These are phyloP conservation scores for Moesziomyces antarcticus DNA, from an alignment of 1,284 basidiomycete species.

Conservation along the genomic window DNA sequence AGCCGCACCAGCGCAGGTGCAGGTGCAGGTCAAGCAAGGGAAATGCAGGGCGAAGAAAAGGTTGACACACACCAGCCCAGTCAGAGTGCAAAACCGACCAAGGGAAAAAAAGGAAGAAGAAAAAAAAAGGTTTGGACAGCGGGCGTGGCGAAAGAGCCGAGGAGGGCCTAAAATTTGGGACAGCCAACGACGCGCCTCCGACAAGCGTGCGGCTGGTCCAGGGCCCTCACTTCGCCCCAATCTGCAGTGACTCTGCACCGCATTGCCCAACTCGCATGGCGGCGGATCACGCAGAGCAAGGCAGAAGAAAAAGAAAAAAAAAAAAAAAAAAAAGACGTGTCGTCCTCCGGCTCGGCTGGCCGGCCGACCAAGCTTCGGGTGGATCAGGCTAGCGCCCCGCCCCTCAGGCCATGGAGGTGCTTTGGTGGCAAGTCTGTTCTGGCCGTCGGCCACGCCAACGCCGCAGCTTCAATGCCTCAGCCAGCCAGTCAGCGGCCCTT, in stretches of 20 bases:
- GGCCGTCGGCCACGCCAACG: no score
- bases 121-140: neutral
- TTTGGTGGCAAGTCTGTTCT: no score
- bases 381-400: no score
- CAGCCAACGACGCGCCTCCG: neutral
- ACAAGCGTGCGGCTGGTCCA: constrained; percentile 9
- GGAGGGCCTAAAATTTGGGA: constrained; percentile 8
- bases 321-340: no score
- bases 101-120: constrained; percentile 4
- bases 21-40: constrained; percentile 18
- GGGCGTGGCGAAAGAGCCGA: constrained; percentile 2
- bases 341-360: no score
- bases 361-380: no score
- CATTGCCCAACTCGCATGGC: constrained; percentile 1
- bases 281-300: no score
- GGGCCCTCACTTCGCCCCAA: no score
- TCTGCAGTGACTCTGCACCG: neutral
- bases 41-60: constrained; percentile 18
- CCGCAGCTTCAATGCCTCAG: no score
- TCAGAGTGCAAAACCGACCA: constrained; percentile 6
- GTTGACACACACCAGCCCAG: constrained; percentile 1
- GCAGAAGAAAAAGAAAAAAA: no score
- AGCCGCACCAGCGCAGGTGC: constrained; percentile 11
- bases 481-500: no score
- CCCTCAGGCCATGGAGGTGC: no score